Conservation (phyloP, 495 filamentous ascomycete genomes). For the Achaetomiella virescens region DNA sequence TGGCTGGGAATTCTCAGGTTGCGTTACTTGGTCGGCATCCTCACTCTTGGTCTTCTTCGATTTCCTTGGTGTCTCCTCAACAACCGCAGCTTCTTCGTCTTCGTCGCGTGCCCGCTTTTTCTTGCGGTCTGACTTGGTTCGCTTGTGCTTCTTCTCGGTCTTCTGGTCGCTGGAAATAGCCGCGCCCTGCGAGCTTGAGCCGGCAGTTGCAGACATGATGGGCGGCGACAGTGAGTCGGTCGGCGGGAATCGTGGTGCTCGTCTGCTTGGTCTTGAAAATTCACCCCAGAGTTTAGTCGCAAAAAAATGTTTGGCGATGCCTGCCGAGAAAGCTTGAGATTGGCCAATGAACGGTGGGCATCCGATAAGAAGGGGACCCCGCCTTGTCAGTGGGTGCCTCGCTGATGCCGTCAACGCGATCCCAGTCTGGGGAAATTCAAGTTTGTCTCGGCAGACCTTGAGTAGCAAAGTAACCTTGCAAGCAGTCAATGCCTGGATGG, state of each 20-base stretch:
- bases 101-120: conserved; percentile 43
- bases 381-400: too few relatives aligned
- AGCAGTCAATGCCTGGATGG: too few relatives aligned
- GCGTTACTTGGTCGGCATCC: conserved; percentile 4
- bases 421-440: too few relatives aligned
- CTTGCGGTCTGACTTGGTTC: conserved; percentile 28
- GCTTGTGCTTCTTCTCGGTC: conserved; percentile 32
- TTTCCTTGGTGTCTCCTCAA: conserved; percentile 32
- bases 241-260: not conserved
- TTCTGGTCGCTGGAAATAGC: conserved; percentile 10
- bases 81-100: conserved; percentile 25
- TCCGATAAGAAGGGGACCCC: not conserved
- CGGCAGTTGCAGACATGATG: conserved; percentile 20
- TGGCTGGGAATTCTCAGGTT: not conserved
- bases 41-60: conserved; percentile 38
- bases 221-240: not conserved
- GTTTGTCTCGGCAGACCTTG: too few relatives aligned
- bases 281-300: not conserved
- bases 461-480: too few relatives aligned
- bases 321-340: not conserved
- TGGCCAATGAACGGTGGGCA: not conserved
- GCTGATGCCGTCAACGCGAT: too few relatives aligned
- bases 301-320: conserved; percentile 16
- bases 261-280: not conserved
- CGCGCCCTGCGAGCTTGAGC: conserved; percentile 7